A percentile compares a stretch with the other conserved stretches of the same genome.
Evolutionary conservation across 2,329 filamentous ascomycete species (phyloP).

Genomic region (Xylaria hypoxylon): DNA sequence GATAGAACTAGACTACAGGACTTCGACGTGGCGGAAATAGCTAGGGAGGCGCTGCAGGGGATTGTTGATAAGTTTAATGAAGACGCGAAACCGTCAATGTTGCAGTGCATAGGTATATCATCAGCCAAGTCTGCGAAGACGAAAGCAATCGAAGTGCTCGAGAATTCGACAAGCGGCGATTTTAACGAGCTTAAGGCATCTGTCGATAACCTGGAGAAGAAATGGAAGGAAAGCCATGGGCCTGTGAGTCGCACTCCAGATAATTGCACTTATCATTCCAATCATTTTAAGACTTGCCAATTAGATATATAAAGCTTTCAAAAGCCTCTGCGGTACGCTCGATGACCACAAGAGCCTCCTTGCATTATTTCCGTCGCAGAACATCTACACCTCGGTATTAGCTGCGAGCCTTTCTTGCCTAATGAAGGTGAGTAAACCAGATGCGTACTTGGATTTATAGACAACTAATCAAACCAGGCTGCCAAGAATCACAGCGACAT

Average conservation of each 20-base stretch:
- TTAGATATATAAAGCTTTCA: constrained; percentile 34
- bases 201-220: constrained; percentile 25
- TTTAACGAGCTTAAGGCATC: constrained; percentile 26
- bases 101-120: constrained; percentile 31
- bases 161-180: constrained; percentile 15
- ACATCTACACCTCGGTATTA: constrained; percentile 31
- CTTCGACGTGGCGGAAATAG: constrained; percentile 35
- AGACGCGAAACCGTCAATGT: constrained; percentile 32
- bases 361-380: constrained; percentile 35
- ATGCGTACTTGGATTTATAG: neutral
- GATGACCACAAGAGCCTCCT: constrained; percentile 36
- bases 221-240: constrained; percentile 37
- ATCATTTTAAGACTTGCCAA: constrained; percentile 3
- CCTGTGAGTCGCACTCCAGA: constrained; percentile 13
- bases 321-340: constrained; percentile 31
- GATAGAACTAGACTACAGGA: constrained; percentile 21
- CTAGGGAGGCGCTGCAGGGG: constrained; percentile 24
- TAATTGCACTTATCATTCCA: neutral
- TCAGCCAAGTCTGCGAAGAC: constrained; percentile 23
- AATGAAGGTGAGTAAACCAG: constrained; percentile 26
- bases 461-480: constrained; percentile 22
- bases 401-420: constrained; percentile 35
- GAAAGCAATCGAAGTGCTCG: constrained; percentile 26
- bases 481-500: constrained; percentile 38
- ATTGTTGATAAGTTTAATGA: constrained; percentile 31